Conservation (phyloP, 805 yeast genomes). For the Candida coquimbonensis region DNA sequence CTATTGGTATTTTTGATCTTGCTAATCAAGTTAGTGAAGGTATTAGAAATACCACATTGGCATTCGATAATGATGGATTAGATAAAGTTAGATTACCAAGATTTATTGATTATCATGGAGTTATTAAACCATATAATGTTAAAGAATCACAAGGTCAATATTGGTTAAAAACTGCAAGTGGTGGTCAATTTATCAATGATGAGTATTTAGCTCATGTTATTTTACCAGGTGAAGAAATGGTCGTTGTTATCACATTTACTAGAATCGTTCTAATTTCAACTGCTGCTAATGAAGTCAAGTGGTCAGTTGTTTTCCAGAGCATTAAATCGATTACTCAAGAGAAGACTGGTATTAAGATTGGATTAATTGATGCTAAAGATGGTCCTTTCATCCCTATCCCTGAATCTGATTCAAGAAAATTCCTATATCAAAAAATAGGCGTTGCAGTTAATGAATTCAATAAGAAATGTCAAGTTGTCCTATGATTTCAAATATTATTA, state of each 20-base stretch:
- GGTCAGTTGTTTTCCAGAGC: constrained; percentile 63
- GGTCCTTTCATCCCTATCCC: constrained; percentile 81
- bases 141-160: constrained; percentile 92
- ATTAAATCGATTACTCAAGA: constrained; percentile 71
- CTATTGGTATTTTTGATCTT: constrained; percentile 88
- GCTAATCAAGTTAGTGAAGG: constrained; percentile 94
- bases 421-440: constrained; percentile 65
- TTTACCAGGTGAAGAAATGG: constrained; percentile 72
- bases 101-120: constrained; percentile 59
- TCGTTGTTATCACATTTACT: constrained; percentile 67
- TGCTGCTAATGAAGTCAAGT: constrained; percentile 50
- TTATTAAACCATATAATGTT: constrained; percentile 67
- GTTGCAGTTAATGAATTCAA: constrained; percentile 80
- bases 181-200: constrained; percentile 70
- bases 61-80: constrained; percentile 71
- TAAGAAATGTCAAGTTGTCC: constrained; percentile 50
- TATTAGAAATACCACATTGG: constrained; percentile 85
- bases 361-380: constrained; percentile 43
- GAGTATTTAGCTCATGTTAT: constrained; percentile 79
- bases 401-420: constrained; percentile 53
- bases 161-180: constrained; percentile 80
- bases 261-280: constrained; percentile 64
- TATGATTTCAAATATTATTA: constrained; percentile 11
- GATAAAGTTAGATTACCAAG: constrained; percentile 82
- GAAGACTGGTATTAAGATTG: constrained; percentile 68